Conservation (phyloP, 495 filamentous ascomycete species). For the Penicillium taxi region DNA sequence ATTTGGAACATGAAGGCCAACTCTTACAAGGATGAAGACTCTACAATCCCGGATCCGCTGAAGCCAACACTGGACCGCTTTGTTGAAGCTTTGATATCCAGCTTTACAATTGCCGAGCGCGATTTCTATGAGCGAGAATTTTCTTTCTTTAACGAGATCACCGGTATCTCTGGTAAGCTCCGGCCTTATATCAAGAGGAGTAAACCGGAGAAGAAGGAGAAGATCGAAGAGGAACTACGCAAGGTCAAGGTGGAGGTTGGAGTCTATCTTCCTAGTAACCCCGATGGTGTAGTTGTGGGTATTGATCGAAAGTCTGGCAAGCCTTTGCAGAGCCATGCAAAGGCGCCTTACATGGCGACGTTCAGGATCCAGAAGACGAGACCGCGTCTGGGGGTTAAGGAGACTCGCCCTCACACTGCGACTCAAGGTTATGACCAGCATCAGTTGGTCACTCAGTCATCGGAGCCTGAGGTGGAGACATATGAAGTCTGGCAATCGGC, state of each 20-base stretch:
- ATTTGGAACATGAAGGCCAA: conserved; percentile 99
- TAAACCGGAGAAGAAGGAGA: conserved; percentile 96
- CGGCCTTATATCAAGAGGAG: conserved; percentile 85
- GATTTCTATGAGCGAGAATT: conserved; percentile 94
- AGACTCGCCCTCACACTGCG: conserved; percentile 5
- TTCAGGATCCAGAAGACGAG: conserved; percentile 87
- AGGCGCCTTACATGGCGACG: conserved; percentile 97
- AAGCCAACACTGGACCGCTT: conserved; percentile 92
- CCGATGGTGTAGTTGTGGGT: conserved; percentile 91
- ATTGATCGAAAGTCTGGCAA: conserved; percentile 98
- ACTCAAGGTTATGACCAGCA: conserved; percentile 38
- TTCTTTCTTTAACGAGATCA: conserved; percentile 95
- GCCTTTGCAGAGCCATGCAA: conserved; percentile 93
- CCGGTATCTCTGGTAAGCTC: conserved; percentile 87
- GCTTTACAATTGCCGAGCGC: conserved; percentile 70
- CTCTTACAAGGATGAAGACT: conserved; percentile 94
- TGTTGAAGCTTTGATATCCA: conserved; percentile 70
- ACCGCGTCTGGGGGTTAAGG: conserved; percentile 25
- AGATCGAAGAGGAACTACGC: conserved; percentile 96
- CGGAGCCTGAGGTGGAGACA: conserved; percentile 38
- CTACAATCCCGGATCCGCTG: conserved; percentile 76
- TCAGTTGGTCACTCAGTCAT: conserved; percentile 42
- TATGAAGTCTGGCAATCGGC: conserved; percentile 97
- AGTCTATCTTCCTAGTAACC: conserved; percentile 94
- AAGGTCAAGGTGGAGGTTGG: conserved; percentile 96